phyloP scores from a whole-genome alignment of 768 basidiomycete genomes.

The Mycena crocata region DNA sequence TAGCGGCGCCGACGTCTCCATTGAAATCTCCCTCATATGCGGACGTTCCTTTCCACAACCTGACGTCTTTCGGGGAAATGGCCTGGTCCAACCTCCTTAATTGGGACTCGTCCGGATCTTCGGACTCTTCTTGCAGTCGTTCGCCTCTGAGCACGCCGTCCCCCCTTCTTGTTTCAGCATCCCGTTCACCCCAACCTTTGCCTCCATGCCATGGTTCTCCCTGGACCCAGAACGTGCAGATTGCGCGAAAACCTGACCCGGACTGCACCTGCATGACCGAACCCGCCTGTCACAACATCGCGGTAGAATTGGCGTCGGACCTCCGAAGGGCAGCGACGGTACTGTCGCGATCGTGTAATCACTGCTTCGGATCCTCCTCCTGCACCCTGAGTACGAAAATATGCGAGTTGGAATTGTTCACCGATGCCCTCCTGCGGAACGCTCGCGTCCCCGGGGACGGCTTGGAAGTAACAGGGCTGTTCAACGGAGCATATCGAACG shows the following conservation, averaged over 20 bases:
- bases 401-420: slow-evolving; percentile 19
- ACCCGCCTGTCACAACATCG: slow-evolving; percentile 62
- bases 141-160: slow-evolving; percentile 54
- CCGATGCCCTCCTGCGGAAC: slow-evolving; percentile 11
- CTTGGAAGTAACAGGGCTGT: neutral
- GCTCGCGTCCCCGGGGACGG: neutral
- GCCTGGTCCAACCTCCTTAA: slow-evolving; percentile 32
- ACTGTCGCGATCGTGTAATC: slow-evolving; percentile 59
- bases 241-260: slow-evolving; percentile 25
- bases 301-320: slow-evolving; percentile 74
- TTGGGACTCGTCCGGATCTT: slow-evolving; percentile 36
- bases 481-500: neutral
- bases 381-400: slow-evolving; percentile 43
- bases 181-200: slow-evolving; percentile 52
- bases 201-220: slow-evolving; percentile 43
- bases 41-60: neutral
- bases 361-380: slow-evolving; percentile 48
- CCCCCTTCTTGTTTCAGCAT: slow-evolving; percentile 42
- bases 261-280: slow-evolving; percentile 64
- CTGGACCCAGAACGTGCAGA: slow-evolving; percentile 35
- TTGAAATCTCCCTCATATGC: slow-evolving; percentile 17
- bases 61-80: slow-evolving; percentile 11
- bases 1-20: slow-evolving; percentile 9
- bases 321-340: slow-evolving; percentile 69
- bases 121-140: slow-evolving; percentile 40